Evolutionary conservation across 2,329 filamentous ascomycete genomes (phyloP), one percentile per base, ranked within the genome.

Genomic region (Proliferodiscus dingleyae): DNA sequence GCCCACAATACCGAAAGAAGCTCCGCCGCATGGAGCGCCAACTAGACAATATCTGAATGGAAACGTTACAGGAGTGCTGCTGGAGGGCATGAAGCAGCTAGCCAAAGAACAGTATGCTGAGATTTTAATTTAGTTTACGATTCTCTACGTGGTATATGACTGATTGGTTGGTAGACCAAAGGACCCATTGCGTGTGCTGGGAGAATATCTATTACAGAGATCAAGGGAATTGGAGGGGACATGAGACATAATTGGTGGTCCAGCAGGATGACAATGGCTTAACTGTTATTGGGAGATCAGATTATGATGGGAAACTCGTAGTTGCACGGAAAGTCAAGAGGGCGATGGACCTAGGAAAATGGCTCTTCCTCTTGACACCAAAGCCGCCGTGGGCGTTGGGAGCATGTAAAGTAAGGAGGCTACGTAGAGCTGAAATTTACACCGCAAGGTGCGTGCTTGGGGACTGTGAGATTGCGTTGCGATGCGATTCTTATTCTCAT

Each of bases 51-150:
- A 88, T 62, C 66, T 89, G 55, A 89, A 89, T 60, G 73, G 75
- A 39, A 86, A 81, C 57, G 76, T 89, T 32, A 85, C 83, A 0
- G 78, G 78, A 1, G 74, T 77, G 21, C 60, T 89, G 47, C 67
- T 89, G 30, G 84, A 89, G 58, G 85, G 84, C 19, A 85, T 89
- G 82, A 89, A 88, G 68, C 66, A 75, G 44, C 63, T 89, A 49
- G 83, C 82, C 4, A 81, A 78, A 55, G 81, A 88, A 33, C 78
- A 84, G 85, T 88, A 66, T 60, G 83, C 74, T 43, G 54, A 23
- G 10, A 33, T 15, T 42, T 30, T 19, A 9, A 13, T 32, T 37
- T 13, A n/a, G 2, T 19, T 21, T 24, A 13, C 24, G 33, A 22
- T 41, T 44, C 5, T 24, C 21, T 13, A 7, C 10, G 16, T 16